Evolutionary conservation across 495 filamentous ascomycete genomes (phyloP).

Genomic region (Aeminium ludgeri): DNA sequence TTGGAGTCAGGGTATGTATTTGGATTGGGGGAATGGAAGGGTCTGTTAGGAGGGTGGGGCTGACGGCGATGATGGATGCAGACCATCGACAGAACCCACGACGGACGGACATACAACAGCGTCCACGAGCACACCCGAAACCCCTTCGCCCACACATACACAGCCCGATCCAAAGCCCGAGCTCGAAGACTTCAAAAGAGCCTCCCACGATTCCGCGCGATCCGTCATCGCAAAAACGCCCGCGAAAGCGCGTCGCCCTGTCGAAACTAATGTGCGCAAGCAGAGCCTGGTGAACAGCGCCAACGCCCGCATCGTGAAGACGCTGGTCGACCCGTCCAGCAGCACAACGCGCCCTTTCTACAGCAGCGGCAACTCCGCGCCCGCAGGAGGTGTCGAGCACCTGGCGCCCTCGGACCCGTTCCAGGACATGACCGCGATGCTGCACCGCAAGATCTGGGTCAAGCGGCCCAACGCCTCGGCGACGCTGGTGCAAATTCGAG

Average conservation of each 20-base stretch:
- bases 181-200: too few relatives aligned
- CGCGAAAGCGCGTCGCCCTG: neutral
- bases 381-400: neutral
- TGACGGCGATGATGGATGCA: neutral
- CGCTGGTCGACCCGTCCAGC: constrained; percentile 8
- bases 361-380: neutral
- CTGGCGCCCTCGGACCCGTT: constrained; percentile 10
- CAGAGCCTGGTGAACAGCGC: constrained; percentile 10
- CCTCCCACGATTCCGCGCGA: too few relatives aligned
- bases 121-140: neutral
- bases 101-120: neutral
- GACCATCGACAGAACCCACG: neutral
- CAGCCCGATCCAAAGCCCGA: neutral
- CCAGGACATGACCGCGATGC: constrained; percentile 32
- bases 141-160: neutral
- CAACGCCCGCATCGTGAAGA: constrained; percentile 10
- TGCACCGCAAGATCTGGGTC: constrained; percentile 83
- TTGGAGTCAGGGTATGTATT: neutral
- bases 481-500: constrained; percentile 67
- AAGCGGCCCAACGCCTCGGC: constrained; percentile 68
- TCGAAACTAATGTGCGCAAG: neutral
- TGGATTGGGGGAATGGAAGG: too few relatives aligned
- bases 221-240: neutral
- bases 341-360: neutral
- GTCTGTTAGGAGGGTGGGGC: neutral